Percentiles rank a stretch among this genome's conserved stretches.
phyloP scores from a whole-genome alignment of 2,329 filamentous ascomycete genomes.

The Penicillium verrucosum region DNA sequence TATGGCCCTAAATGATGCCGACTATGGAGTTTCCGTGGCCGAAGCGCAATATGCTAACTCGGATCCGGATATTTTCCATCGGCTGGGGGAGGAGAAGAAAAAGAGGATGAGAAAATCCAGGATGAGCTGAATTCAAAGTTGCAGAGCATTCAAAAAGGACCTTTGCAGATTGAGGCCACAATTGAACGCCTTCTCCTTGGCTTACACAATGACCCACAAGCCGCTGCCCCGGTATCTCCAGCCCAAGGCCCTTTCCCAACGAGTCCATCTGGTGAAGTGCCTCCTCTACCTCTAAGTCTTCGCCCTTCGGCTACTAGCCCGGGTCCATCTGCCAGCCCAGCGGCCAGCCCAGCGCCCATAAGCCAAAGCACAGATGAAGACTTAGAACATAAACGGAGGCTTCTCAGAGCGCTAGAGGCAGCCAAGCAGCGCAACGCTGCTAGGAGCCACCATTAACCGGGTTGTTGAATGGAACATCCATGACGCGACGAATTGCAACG shows the following conservation, averaged over 20 bases:
- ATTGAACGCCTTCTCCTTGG: conserved; percentile 41
- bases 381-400: conserved; percentile 46
- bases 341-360: conserved; percentile 1
- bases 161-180: conserved; percentile 35
- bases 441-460: conserved; percentile 20
- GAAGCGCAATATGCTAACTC: conserved; percentile 49
- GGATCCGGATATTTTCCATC: conserved; percentile 41
- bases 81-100: conserved; percentile 46
- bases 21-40: conserved; percentile 54
- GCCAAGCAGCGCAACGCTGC: conserved; percentile 54
- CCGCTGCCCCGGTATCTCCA: conserved; percentile 11
- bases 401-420: conserved; percentile 51
- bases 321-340: conserved; percentile 5
- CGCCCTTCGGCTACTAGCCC: conserved; percentile 27
- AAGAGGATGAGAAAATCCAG: conserved; percentile 49
- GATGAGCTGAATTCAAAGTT: conserved; percentile 43
- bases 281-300: conserved; percentile 24
- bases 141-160: conserved; percentile 41
- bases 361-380: conserved; percentile 27
- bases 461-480: conserved; percentile 1
- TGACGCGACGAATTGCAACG: conserved; percentile 24
- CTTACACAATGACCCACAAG: conserved; percentile 31
- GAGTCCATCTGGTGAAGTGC: conserved; percentile 14
- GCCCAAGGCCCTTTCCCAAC: conserved; percentile 10
- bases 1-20: conserved; percentile 50